Evolutionary conservation across 2,329 filamentous ascomycete species (phyloP), one percentile per base, ranked within the genome.

Genomic region (Fusarium sp.): DNA sequence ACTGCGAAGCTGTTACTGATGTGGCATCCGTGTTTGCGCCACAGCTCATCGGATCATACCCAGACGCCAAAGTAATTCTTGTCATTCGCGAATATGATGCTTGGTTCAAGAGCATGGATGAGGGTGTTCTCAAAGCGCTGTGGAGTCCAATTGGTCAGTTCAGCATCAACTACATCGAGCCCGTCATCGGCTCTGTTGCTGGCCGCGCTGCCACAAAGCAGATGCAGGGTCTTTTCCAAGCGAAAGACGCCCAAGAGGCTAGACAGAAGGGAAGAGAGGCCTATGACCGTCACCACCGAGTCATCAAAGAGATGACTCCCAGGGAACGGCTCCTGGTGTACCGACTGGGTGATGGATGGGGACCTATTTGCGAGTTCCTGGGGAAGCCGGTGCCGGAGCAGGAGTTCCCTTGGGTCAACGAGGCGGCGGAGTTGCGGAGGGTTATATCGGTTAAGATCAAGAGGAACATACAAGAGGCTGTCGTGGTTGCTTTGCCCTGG

Each of bases 311-410:
- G 32, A 65, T 75, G 37, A 70, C 75, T 19, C 70, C 75, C 0
- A 30, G 62, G 5, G 73, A 52, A 2, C 56, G 63, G n/a, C 51
- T 80, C 20, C 52, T 81, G 7, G 71, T 77, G 50, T 81, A 75
- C 56, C 60, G 60, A 2, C 51, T 80, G 44, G 72, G 67, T 1
- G 70, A 77, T 3, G 80, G 80, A 1, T 81, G 79, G 78, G 75
- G 33, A 17, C 78, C 79, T 4, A 67, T 81, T 9, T 81, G 79
- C 50, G 58, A 71, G 26, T 80, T 81, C 45, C 53, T 81, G 15
- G 78, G 50, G 0, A 77, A 76, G 41, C 64, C 71, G 2, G 62
- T 77, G 14, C 80, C 79, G 0, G 69, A 72, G 5, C 64, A 58
- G 3, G 65, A 72, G 37, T 80, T 79, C 37, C 78, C 77, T 0